Base-by-base conservation (phyloP, 2,329 filamentous ascomycete species). In the Aspergillus ruber region DNA sequence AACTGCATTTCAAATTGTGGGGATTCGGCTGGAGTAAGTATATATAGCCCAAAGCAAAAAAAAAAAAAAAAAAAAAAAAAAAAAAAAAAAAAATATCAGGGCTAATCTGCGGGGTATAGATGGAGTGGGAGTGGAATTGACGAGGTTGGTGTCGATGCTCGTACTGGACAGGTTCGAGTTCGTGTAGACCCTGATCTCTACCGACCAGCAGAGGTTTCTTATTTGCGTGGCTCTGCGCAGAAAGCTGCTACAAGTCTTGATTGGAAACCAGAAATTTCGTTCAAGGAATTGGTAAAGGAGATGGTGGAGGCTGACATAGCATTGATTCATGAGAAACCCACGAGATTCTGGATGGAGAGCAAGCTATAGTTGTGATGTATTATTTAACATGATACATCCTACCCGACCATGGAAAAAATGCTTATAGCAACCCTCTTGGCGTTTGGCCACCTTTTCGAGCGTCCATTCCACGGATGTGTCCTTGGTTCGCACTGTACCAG, bases 1-100 rank as follows among this genome's bases (percentile, higher is more conserved):
- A 20, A 23, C 33, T 3, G 45, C 45, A n/a, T 47, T 47, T 42
- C 25, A 17, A n/a, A 29, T 23, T 39, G 40, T 47, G n/a, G 45
- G 27, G 7, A 29, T 47, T 41, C 27, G 3, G 38, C 18, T 41
- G 18, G 6, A 41, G 38, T 41, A 13, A 41, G 38, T 41, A 18
- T 40, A 1, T 36, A 4, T 36, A 36, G 38, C 15, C 12, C 38
- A 40, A 40, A 21, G 17, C 18, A 21, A 20, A 21, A 15, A 15
- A 40, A 40, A 40, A 40, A 40, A 13, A 20, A 20, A 20, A 20
- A 20, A 20, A 20, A 20, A 20, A 4, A 3, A 6, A 40, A 40
- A 40, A 13, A 20, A 20, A 20, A 20, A 20, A 20, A 20, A 20
- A 20, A 4, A 3, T 1, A 40, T 15, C 32, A 8, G 33, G 33